Evolutionary conservation across 78 protist genomes (phyloP).

Genomic region (Creolimax fragrantissima): DNA sequence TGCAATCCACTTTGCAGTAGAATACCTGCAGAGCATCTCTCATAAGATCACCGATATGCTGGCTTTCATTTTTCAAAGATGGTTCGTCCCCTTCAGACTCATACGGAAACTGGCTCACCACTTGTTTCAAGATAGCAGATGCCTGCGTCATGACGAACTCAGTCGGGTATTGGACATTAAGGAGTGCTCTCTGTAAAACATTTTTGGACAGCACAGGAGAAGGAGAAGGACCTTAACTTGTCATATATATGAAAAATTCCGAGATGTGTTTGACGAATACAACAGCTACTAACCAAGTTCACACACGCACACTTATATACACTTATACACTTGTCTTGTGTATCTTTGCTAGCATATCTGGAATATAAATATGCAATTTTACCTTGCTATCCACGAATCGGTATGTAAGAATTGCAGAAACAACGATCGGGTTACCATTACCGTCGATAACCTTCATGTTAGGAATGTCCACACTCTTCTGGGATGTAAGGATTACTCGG

Average conservation of each 20-base stretch:
- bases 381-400: not conserved
- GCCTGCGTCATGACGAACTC: not conserved
- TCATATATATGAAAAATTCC: too few relatives aligned
- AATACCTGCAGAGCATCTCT: not conserved
- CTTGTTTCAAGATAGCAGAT: not conserved
- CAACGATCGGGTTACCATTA: constrained; percentile 21
- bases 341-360: too few relatives aligned
- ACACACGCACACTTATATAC: too few relatives aligned
- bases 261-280: too few relatives aligned
- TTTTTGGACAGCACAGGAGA: too few relatives aligned
- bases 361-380: too few relatives aligned
- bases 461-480: not conserved
- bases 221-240: too few relatives aligned
- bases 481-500: not conserved
- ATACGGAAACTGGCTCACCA: not conserved
- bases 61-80: not conserved
- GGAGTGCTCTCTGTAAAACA: not conserved
- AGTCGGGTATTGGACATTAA: not conserved
- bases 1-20: too few relatives aligned
- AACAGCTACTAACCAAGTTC: too few relatives aligned
- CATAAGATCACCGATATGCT: not conserved
- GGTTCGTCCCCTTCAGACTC: not conserved
- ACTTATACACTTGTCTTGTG: too few relatives aligned
- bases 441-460: constrained; percentile 2
- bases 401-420: constrained; percentile 15